Evolutionary conservation across 2,329 filamentous ascomycete genomes (phyloP), one percentile per base, ranked within the genome.

Genomic region (Diaporthe velutina): DNA sequence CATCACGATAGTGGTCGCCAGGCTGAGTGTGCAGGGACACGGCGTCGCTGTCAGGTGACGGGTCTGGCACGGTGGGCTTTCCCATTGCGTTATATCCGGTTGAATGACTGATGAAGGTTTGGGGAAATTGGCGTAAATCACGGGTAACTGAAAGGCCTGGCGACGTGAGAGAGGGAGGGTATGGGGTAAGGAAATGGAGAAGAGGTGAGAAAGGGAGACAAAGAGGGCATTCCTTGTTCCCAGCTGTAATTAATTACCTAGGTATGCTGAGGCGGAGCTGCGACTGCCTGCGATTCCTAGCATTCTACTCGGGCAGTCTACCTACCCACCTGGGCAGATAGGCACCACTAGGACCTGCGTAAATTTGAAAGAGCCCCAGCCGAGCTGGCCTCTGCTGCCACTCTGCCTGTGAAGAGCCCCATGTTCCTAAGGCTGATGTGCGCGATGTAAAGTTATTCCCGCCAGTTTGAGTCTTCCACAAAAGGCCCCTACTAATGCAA

Each of bases 1-100:
- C 78, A 79, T 86, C 84, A 54, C 81, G 81, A 77, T 83, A 83
- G 22, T 78, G 80, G 40, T 80, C 75, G 77, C 77, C 76, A 72
- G 71, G 76, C 74, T 78, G 79, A 58, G 79, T 78, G 76, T 81
- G 81, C 57, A 83, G 75, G 8, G 81, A 82, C 48, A 82, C 13
- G 45, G 79, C 78, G 58, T 83, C 80, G 30, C 67, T 74, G 38
- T 76, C 73, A 2, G 76, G 77, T 70, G 77, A 75, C 42, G 74
- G 28, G n/a, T 71, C 70, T 6, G 76, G 73, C 17, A 73, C 61
- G 1, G 76, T 75, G 9, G 78, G 78, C 71, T 79, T 81, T 38
- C 79, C 79, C 80, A 82, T 82, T 22, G 17, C 61, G n/a, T 50
- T 48, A 13, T 48, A n/a, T 19, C n/a, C 38, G 40, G 33, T 7